phyloP scores from a whole-genome alignment of 2,329 filamentous ascomycete genomes.

The Orbilia brochopaga region DNA sequence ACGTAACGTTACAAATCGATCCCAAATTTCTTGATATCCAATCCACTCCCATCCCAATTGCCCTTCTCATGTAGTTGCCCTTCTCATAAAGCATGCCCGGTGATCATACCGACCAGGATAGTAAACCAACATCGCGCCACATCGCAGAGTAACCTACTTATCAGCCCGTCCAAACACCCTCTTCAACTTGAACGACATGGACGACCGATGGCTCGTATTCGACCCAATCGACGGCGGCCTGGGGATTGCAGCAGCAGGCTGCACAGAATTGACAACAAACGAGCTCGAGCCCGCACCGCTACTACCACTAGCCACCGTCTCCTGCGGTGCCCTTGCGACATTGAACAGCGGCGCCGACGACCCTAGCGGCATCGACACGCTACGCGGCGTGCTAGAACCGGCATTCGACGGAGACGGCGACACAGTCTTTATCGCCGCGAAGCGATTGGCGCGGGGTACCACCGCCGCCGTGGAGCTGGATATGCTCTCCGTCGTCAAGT shows the following conservation, averaged over 20 bases:
- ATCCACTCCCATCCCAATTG: no score
- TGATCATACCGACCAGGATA: background rate
- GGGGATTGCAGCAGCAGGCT: background rate
- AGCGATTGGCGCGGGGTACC: slow-evolving; percentile 18
- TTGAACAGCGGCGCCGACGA: background rate
- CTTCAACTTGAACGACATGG: slow-evolving; percentile 38
- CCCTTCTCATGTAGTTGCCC: no score
- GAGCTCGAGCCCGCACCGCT: background rate
- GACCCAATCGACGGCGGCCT: slow-evolving; percentile 27
- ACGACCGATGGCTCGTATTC: slow-evolving; percentile 30
- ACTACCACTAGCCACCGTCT: background rate
- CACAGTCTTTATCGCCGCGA: slow-evolving; percentile 26
- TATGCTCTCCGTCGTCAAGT: slow-evolving; percentile 23
- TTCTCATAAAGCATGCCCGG: no score
- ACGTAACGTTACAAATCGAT: no score
- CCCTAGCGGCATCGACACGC: slow-evolving; percentile 21
- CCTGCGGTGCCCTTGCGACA: background rate
- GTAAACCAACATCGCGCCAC: no score
- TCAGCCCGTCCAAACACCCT: slow-evolving; percentile 25
- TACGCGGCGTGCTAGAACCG: slow-evolving; percentile 11
- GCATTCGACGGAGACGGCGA: slow-evolving; percentile 2
- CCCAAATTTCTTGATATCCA: no score
- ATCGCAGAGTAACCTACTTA: no score
- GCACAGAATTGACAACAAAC: slow-evolving; percentile 18
- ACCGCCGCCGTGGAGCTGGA: slow-evolving; percentile 40